Base-by-base conservation (phyloP, 331 rosid genomes). In the Acacia pycnantha region DNA sequence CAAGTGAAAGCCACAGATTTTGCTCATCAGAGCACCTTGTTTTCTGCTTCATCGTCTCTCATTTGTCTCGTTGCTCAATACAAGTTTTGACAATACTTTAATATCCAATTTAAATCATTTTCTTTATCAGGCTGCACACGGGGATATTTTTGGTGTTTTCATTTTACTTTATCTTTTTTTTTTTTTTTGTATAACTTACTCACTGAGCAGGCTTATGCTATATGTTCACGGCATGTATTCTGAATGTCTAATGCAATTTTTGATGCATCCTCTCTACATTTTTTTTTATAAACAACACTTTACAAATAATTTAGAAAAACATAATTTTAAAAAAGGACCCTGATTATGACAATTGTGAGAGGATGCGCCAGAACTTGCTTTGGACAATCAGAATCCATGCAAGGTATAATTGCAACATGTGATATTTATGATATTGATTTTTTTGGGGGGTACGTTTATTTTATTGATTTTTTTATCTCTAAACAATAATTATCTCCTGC, bases 1-100 rank as follows among this genome's bases (percentile, higher is more conserved):
- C 18, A 37, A 11, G 35, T 12, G 16, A 47, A 58, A 56, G 35
- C 37, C 3, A 8, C 33, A 6, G 11, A 84, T 37, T 77, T 58
- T 81, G 62, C n/a, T 44, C 35, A 22, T 83, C 70, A n/a, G 41
- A 77, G 73, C 56, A 40, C 46, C 70, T 19, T 1, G 48, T 68
- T 73, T 68, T 73, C 68, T 62, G 65, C 74, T 46, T 77, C 69
- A 19, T 46, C 47, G 19, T 14, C 62, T 41, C 37, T 18, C 61
- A 16, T 74, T 33, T 53, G 0, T 74, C 67, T 44, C 48, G 51
- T 84, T 68, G 72, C 51, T n/a, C 67, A 75, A 59, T 46, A 11
- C 75, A 44, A 33, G 71, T 40, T 59, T 79, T 77, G 59, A 29
- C 48, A 37, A 8, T 59, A 29, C 46, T 73, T 33, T 22, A 51